Conservation (phyloP, 192 early-diverging fungal species). For the Phlyctochytrium planicorne region DNA sequence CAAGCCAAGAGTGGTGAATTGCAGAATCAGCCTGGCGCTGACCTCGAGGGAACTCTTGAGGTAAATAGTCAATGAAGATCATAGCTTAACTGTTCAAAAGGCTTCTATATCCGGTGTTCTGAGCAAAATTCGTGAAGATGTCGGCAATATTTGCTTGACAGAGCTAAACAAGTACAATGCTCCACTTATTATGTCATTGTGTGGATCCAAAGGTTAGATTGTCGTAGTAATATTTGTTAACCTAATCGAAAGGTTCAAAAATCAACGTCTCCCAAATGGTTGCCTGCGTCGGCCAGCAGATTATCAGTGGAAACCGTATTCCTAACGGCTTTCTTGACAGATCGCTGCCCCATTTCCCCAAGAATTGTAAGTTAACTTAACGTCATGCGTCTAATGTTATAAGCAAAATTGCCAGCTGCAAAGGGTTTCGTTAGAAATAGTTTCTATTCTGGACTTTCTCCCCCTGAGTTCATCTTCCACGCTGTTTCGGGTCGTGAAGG, state of each 20-base stretch:
- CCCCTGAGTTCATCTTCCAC: slow-evolving; percentile 98
- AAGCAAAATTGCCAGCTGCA: slow-evolving; percentile 83
- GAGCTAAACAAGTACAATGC: slow-evolving; percentile 95
- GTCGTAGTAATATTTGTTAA: slow-evolving; percentile 15
- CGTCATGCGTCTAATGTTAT: slow-evolving; percentile 16
- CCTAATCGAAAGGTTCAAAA: slow-evolving; percentile 66
- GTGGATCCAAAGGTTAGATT: slow-evolving; percentile 87
- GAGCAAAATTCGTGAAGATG: slow-evolving; percentile 84
- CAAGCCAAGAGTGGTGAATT: slow-evolving; percentile 69
- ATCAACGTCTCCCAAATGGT: slow-evolving; percentile 99
- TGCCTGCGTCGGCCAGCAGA: slow-evolving; percentile 99
- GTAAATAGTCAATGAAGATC: slow-evolving; percentile 25
- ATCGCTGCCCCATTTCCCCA: slow-evolving; percentile 94
- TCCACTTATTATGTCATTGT: slow-evolving; percentile 97
- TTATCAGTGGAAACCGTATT: slow-evolving; percentile 95
- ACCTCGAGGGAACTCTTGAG: slow-evolving; percentile 87
- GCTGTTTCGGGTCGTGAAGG: slow-evolving; percentile 99
- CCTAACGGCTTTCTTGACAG: slow-evolving; percentile 97
- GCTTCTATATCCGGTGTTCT: slow-evolving; percentile 82
- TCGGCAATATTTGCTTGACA: slow-evolving; percentile 86
- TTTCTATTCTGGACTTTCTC: slow-evolving; percentile 94
- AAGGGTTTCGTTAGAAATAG: slow-evolving; percentile 98
- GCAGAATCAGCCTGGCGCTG: slow-evolving; percentile 81
- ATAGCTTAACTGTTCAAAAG: slow-evolving; percentile 11
- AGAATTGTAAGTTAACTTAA: slow-evolving; percentile 64